phyloP scores from a whole-genome alignment of 441 rosid genomes.

The Flueggea neowawraea region DNA sequence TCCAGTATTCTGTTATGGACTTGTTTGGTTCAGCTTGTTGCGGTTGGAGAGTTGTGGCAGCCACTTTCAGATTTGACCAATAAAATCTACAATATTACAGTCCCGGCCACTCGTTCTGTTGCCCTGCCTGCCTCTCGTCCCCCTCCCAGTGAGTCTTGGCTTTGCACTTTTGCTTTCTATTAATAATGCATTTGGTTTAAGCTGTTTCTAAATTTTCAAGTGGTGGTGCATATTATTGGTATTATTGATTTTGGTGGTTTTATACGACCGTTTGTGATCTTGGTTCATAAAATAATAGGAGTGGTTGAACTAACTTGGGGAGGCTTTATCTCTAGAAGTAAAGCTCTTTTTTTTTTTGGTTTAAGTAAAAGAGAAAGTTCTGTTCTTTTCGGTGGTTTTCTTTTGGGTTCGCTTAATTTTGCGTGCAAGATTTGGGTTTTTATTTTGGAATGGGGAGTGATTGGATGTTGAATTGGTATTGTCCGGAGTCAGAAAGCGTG shows the following conservation, averaged over 20 bases:
- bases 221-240: no score
- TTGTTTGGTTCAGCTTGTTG: slow-evolving; percentile 91
- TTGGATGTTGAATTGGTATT: no score
- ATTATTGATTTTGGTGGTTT: background rate
- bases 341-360: no score
- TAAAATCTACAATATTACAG: slow-evolving; percentile 38
- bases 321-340: no score
- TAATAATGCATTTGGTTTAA: no score
- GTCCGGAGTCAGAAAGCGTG: no score
- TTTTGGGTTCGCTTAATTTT: background rate
- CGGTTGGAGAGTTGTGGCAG: slow-evolving; percentile 90
- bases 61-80: slow-evolving; percentile 52
- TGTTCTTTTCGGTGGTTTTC: no score
- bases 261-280: background rate
- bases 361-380: no score
- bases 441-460: background rate
- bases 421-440: no score
- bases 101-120: slow-evolving; percentile 28
- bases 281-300: background rate
- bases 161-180: background rate
- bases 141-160: slow-evolving; percentile 45
- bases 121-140: slow-evolving; percentile 48
- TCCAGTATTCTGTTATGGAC: slow-evolving; percentile 96
- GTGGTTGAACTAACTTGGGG: slow-evolving; percentile 1
- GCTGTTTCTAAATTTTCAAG: no score